Evolutionary conservation across 345 rosid species (phyloP).

Genomic region (Eucalyptus globulus): DNA sequence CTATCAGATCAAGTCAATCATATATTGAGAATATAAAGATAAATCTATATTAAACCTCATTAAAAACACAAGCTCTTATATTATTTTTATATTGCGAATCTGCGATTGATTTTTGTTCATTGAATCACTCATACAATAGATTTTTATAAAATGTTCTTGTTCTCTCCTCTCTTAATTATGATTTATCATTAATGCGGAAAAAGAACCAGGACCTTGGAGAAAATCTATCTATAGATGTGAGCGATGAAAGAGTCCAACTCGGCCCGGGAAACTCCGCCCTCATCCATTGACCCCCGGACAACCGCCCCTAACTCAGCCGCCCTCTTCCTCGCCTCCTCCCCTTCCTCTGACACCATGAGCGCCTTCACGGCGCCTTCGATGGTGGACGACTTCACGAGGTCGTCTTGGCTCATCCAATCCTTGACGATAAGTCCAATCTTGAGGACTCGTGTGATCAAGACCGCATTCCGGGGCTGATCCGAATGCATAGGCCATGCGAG

Average conservation of each 20-base stretch:
- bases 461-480: slow-evolving; percentile 43
- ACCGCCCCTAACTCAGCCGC: slow-evolving; percentile 17
- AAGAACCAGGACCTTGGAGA: neutral
- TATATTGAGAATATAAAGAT: neutral
- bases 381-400: slow-evolving; percentile 1
- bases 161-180: neutral
- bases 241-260: slow-evolving; percentile 41
- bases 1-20: neutral
- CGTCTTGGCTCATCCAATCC: slow-evolving; percentile 15
- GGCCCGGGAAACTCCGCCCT: slow-evolving; percentile 28
- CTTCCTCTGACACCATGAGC: slow-evolving; percentile 41
- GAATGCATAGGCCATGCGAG: slow-evolving; percentile 64
- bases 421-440: slow-evolving; percentile 18
- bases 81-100: neutral
- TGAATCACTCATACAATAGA: neutral
- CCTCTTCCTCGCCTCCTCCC: slow-evolving; percentile 30
- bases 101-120: neutral
- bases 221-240: slow-evolving; percentile 27
- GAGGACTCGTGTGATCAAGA: slow-evolving; percentile 23
- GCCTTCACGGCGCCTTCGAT: slow-evolving; percentile 17
- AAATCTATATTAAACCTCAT: neutral
- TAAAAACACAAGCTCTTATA: neutral
- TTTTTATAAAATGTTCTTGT: no score
- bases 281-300: slow-evolving; percentile 3
- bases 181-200: neutral